phyloP scores from a whole-genome alignment of 805 yeast genomes.

The Candida multigemmis region DNA sequence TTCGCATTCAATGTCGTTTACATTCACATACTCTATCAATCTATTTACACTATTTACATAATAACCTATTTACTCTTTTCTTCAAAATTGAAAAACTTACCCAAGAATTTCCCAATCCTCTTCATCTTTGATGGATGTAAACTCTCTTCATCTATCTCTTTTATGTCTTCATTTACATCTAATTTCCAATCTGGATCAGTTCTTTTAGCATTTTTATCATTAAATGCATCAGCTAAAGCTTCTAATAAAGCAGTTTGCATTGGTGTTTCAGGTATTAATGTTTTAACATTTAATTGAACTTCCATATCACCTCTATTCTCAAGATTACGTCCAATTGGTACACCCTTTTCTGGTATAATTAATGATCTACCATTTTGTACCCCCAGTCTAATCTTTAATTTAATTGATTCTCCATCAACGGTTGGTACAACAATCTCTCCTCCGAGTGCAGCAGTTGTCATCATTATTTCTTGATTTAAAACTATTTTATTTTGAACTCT shows the following conservation, averaged over 20 bases:
- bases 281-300: conserved; percentile 62
- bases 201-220: conserved; percentile 73
- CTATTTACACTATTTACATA: conserved; percentile 6
- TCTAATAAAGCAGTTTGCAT: conserved; percentile 86
- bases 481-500: conserved; percentile 62
- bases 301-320: conserved; percentile 71
- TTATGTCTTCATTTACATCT: conserved; percentile 11
- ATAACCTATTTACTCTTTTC: conserved; percentile 4
- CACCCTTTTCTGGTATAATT: conserved; percentile 79
- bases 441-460: conserved; percentile 96
- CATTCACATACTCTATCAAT: no score
- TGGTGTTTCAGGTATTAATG: conserved; percentile 68
- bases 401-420: conserved; percentile 65
- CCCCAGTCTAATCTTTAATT: conserved; percentile 76
- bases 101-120: conserved; percentile 49
- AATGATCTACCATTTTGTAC: conserved; percentile 70
- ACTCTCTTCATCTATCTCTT: conserved; percentile 19
- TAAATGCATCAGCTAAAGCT: conserved; percentile 85
- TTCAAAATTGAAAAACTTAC: conserved; percentile 45
- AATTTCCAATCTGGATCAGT: conserved; percentile 37
- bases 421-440: conserved; percentile 91
- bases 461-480: conserved; percentile 60
- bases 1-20: no score
- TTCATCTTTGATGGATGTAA: conserved; percentile 44
- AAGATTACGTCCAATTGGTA: conserved; percentile 52